phyloP scores from a whole-genome alignment of 176 grass and related monocot genomes.

The Eleusine indica region DNA sequence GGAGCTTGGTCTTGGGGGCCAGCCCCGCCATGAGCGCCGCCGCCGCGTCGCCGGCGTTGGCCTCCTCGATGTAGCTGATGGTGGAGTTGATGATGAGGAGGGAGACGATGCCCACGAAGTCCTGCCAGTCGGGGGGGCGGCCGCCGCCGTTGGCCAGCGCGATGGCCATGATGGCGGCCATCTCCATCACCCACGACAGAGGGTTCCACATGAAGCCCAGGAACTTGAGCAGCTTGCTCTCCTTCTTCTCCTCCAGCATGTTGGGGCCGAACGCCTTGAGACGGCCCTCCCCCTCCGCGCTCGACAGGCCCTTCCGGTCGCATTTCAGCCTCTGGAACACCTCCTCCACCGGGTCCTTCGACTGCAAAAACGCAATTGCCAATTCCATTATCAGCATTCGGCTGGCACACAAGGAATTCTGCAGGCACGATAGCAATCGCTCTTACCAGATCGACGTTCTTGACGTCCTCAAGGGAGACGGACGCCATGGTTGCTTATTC shows the following conservation, averaged over 20 bases:
- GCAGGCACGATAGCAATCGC: neutral
- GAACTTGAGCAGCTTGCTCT: slow-evolving; percentile 96
- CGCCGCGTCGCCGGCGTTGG: slow-evolving; percentile 84
- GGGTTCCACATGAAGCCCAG: slow-evolving; percentile 98
- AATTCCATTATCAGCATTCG: neutral
- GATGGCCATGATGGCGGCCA: slow-evolving; percentile 95
- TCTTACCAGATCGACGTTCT: slow-evolving; percentile 56
- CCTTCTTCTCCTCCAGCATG: slow-evolving; percentile 98
- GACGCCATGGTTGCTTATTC: slow-evolving; percentile 58
- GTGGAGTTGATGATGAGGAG: slow-evolving; percentile 95
- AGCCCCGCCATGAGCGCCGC: slow-evolving; percentile 89
- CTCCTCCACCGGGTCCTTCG: slow-evolving; percentile 65
- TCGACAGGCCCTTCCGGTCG: slow-evolving; percentile 64
- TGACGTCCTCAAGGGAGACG: slow-evolving; percentile 38
- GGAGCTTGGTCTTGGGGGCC: slow-evolving; percentile 88
- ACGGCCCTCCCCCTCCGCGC: slow-evolving; percentile 53
- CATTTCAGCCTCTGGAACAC: slow-evolving; percentile 86
- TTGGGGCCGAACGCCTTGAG: slow-evolving; percentile 72
- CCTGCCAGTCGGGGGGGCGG: slow-evolving; percentile 79
- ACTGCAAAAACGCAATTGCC: slow-evolving; percentile 24
- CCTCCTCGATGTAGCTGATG: slow-evolving; percentile 91
- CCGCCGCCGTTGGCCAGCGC: slow-evolving; percentile 85
- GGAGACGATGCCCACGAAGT: slow-evolving; percentile 83
- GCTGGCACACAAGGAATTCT: neutral
- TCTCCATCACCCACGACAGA: slow-evolving; percentile 91